Evolutionary conservation across 345 rosid species (phyloP), one percentile per base, ranked within the genome.

Genomic region (rapeseed (Brassica napus)): DNA sequence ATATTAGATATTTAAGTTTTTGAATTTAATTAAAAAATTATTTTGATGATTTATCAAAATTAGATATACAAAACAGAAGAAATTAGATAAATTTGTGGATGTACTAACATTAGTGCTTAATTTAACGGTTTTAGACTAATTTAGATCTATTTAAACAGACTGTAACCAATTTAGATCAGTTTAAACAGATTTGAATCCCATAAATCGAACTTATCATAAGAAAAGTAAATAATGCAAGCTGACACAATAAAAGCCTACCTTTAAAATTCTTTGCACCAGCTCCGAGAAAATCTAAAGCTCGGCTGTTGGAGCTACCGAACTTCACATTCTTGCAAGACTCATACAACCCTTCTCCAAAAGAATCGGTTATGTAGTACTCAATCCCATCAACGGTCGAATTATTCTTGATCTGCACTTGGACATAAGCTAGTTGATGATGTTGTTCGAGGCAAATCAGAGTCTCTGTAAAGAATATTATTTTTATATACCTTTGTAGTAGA

Each of bases 301-400:
- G 86, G 71, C 88, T 87, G 76, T 95, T 95, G 80, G 94, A 89
- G 76, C 96, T 91, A 74, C 99, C 99, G 73, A 91, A 95, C 84
- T 95, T 93, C 71, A 93, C 99, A 81, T 91, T 92, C 84, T 90
- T 90, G 87, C 99, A 95, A 71, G 99, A 93, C 47, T 93, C 88
- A 69, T 87, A 95, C 73, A 93, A 52, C 61, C 90, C 96, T 66
- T 86, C 86, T 81, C 98, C 96, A 76, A 92, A 94, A 78, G 85
- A 82, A 83, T 94, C 95, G 49, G 91, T 86, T 77, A 89, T 74
- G 79, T 75, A 86, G 85, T 83, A 93, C 65, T 89, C 89, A 85
- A 94, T 94, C 64, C 89, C 94, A 81, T 90, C 85, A 68, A 94
- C 98, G 2, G 98, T 92, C 74, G 72, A 79, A 77, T 92, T 94